Evolutionary conservation across 371 early-diverging fungal genomes (phyloP).

Genomic region (Basidiobolus meristosporus): DNA sequence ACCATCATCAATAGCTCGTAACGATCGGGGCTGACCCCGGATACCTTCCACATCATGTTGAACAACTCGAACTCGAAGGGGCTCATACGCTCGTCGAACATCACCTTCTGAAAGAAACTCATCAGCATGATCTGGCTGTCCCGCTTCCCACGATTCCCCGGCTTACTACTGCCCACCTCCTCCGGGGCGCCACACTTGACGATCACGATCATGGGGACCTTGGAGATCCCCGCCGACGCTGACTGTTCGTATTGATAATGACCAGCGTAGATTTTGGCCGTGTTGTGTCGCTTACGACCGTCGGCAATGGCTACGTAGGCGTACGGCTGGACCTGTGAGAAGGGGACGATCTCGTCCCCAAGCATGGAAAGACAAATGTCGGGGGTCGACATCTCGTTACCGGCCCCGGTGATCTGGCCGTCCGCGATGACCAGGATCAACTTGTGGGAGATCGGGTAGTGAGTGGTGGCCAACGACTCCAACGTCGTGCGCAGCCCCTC

Average conservation of each 20-base stretch:
- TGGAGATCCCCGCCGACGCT: conserved; percentile 19
- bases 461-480: conserved; percentile 83
- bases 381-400: conserved; percentile 70
- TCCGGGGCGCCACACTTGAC: conserved; percentile 82
- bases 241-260: conserved; percentile 52
- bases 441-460: conserved; percentile 81
- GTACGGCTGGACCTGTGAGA: conserved; percentile 34
- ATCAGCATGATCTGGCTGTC: conserved; percentile 96
- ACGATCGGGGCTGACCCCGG: conserved; percentile 60
- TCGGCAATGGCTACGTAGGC: conserved; percentile 90
- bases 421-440: conserved; percentile 81
- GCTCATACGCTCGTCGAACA: conserved; percentile 90
- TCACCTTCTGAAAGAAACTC: conserved; percentile 86
- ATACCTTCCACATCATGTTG: conserved; percentile 59
- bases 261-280: conserved; percentile 86
- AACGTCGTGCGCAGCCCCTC: conserved; percentile 82
- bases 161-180: conserved; percentile 41
- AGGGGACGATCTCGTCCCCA: conserved; percentile 43
- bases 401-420: conserved; percentile 62
- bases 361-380: conserved; percentile 69
- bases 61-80: conserved; percentile 89
- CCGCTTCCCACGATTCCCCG: conserved; percentile 95
- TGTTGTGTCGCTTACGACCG: conserved; percentile 84
- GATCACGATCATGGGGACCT: conserved; percentile 68
- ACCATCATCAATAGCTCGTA: conserved; percentile 90